Conservation (phyloP, 805 yeast species). For the Monosporozyma aquatica region DNA sequence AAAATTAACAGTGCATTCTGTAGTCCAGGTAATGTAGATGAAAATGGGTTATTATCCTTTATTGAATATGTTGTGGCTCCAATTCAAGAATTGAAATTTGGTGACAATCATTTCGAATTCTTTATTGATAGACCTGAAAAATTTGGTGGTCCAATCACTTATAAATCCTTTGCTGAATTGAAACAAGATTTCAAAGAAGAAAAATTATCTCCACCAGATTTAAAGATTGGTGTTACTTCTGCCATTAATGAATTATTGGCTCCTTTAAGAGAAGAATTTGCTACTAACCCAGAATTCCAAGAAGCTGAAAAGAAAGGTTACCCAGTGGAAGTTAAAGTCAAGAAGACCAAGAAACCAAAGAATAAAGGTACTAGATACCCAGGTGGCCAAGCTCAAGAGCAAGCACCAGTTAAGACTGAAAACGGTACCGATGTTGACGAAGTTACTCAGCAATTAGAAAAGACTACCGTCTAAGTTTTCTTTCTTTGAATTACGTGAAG, state of each 20-base stretch:
- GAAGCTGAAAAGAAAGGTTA: constrained; percentile 73
- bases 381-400: constrained; percentile 37
- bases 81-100: constrained; percentile 65
- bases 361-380: constrained; percentile 89
- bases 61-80: constrained; percentile 80
- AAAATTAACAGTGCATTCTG: constrained; percentile 89
- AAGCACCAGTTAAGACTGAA: constrained; percentile 26
- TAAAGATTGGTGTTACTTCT: constrained; percentile 85
- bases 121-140: constrained; percentile 86
- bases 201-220: constrained; percentile 83
- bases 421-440: constrained; percentile 18
- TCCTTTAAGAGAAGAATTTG: constrained; percentile 71
- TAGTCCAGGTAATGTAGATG: constrained; percentile 88
- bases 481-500: background rate
- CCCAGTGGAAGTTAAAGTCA: constrained; percentile 60
- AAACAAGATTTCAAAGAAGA: constrained; percentile 64
- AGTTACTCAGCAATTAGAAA: constrained; percentile 22
- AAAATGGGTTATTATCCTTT: constrained; percentile 84
- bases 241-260: constrained; percentile 71
- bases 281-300: constrained; percentile 57
- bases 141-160: constrained; percentile 88
- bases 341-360: constrained; percentile 69
- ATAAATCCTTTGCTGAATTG: constrained; percentile 55
- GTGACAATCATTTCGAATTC: constrained; percentile 52
- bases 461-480: constrained; percentile 8